Evolutionary conservation across 768 basidiomycete genomes (phyloP).

Genomic region (Trametes coccinea): DNA sequence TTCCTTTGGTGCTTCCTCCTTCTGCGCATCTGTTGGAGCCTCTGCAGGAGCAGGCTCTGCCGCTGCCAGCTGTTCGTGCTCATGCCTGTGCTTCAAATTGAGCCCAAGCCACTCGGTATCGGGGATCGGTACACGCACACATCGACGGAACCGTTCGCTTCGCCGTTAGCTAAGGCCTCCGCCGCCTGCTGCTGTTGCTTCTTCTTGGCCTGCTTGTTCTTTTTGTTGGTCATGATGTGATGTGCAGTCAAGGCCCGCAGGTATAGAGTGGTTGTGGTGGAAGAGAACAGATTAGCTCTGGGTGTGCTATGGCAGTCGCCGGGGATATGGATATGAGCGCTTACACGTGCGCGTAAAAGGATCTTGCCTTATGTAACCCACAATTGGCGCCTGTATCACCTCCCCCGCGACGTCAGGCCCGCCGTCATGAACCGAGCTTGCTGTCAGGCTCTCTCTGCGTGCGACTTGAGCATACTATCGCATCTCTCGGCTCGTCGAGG

Average conservation of each 20-base stretch:
- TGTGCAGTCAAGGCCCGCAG: neutral
- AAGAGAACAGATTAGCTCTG: neutral
- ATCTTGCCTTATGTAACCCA: no score
- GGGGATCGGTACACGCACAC: constrained; percentile 4
- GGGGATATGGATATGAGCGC: no score
- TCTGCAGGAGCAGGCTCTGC: constrained; percentile 11
- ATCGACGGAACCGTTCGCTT: constrained; percentile 5
- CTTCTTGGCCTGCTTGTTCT: constrained; percentile 25
- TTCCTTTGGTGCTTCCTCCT: neutral
- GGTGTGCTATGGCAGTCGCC: no score
- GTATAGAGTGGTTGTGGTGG: neutral
- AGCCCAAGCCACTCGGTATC: constrained; percentile 12
- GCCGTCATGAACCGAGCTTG: no score
- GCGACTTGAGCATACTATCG: no score
- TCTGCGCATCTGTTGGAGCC: neutral
- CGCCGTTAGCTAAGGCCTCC: constrained; percentile 8
- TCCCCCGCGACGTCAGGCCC: no score
- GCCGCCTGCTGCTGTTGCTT: constrained; percentile 19
- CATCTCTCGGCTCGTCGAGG: no score
- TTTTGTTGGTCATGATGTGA: constrained; percentile 25
- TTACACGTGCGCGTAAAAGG: no score
- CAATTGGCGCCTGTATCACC: no score
- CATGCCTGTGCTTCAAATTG: constrained; percentile 11
- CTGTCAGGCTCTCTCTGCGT: no score
- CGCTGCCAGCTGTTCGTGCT: constrained; percentile 1